These are phyloP conservation scores for Cordyceps cateniannulata DNA, from an alignment of 2,329 filamentous ascomycete species.

Conservation along the genomic window DNA sequence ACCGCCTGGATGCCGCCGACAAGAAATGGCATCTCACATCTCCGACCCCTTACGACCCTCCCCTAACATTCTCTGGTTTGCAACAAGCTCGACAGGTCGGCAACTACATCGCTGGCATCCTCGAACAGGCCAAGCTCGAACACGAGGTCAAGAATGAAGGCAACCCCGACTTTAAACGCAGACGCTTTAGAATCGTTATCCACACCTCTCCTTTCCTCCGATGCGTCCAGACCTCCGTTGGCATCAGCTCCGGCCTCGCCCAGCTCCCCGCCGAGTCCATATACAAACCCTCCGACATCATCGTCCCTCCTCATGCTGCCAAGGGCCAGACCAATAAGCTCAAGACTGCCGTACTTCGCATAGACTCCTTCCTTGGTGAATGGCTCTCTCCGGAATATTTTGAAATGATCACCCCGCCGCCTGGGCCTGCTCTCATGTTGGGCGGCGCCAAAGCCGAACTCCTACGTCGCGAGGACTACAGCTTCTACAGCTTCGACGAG, in stretches of 20 bases:
- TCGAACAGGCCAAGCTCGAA: conserved; percentile 45
- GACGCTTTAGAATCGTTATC: conserved; percentile 71
- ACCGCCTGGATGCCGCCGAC: conserved; percentile 88
- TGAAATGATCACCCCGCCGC: conserved; percentile 83
- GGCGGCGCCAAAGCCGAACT: conserved; percentile 83
- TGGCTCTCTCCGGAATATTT: conserved; percentile 95
- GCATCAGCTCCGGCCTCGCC: conserved; percentile 77
- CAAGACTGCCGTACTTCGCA: conserved; percentile 60
- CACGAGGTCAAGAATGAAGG: conserved; percentile 26
- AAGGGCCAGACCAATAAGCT: conserved; percentile 26
- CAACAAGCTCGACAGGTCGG: conserved; percentile 78
- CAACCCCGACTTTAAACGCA: conserved; percentile 33
- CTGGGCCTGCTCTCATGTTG: conserved; percentile 79
- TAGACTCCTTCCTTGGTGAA: conserved; percentile 91
- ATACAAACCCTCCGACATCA: conserved; percentile 27
- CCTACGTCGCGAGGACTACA: conserved; percentile 66
- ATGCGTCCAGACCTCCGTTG: conserved; percentile 88
- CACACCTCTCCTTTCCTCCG: conserved; percentile 92
- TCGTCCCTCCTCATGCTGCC: conserved; percentile 26
- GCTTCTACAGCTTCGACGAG: conserved; percentile 30
- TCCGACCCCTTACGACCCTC: conserved; percentile 90
- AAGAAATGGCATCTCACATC: conserved; percentile 92
- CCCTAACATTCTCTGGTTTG: conserved; percentile 92
- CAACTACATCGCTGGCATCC: conserved; percentile 70
- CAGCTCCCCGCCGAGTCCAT: conserved; percentile 37